Base-by-base conservation (phyloP, 1,139 yeast species). In the Barnettozyma hawaiiensis region DNA sequence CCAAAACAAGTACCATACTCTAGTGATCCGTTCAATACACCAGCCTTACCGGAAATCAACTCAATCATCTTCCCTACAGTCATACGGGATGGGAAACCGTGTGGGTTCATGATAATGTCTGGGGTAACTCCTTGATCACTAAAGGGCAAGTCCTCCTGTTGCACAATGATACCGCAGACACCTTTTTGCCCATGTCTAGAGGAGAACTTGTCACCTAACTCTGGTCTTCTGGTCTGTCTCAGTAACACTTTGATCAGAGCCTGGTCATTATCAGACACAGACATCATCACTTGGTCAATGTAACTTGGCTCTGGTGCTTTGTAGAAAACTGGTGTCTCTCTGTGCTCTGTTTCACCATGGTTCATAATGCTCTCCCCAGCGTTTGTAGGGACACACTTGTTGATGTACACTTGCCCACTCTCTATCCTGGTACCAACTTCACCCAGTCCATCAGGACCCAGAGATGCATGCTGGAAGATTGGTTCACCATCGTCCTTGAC, bases 31-130 rank as follows among this genome's bases (percentile, higher is more conserved):
- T 86, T 85, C 52, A 92, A 67, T 31, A 92, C 97, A 61, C 98
- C 98, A 0, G 98, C 98, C 62, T 92, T 92, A 55, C 98, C 98
- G 26, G 96, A 85, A 22, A 92, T 85, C 51, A 92, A 73, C 63
- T 92, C 99, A 55, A 94, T 82, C 97, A 92, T 92, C 64, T 92
- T 92, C 48, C 98, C 99, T 21, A 92, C 98, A 38, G 99, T 92
- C 99, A 92, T 92, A 73, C 98, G 95, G 31, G 97, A 90, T 51
- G 98, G 98, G 81, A 92, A 92, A 69, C 97, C 98, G 62, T 92
- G 98, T 2, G 98, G 98, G 60, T 92, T 92, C 96, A 92, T 92
- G 59, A 92, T 92, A 53, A 92, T 89, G 66, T 92, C 98, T 0
- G 98, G 98, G 4, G 78, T 71, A 37, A 90, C 76, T 57, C 97